Base-by-base conservation (phyloP, 139 green algal species). In the Zygnema circumcarinatum region DNA sequence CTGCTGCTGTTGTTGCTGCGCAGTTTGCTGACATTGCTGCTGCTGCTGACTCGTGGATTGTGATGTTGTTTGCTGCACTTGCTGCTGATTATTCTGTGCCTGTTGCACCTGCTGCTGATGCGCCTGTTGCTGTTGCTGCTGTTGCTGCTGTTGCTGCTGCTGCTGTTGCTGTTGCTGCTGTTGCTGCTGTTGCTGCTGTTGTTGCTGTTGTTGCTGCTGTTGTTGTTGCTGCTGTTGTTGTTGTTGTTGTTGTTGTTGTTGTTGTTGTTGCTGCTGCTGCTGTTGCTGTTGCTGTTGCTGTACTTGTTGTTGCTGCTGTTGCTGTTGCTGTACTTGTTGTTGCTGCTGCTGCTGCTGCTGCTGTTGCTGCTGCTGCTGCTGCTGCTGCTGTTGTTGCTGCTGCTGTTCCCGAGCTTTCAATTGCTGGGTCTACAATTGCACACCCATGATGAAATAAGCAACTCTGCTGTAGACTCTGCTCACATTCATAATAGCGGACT, bases 381-480 rank as follows among this genome's bases (percentile, higher is more conserved):
- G 81, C 81, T 87, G 81, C 29, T 87, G 81, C 54, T 73, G 40
- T 11, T 84, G 76, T 52, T 84, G 79, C 53, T 86, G 79, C 67
- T 78, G 31, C 53, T 86, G 79, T 84, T 87, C 81, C 22, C 73
- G 56, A 3, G 68, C 84, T 11, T 89, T 89, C 36, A 62, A 39
- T 42, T 89, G 84, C 40, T 89, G 84, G 1, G 74, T 85, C 84
- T 89, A 68, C 38, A 87, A n/a, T n/a, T n/a, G 20, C n/a, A 80
- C 29, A 35, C 29, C 56, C 56, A 72, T 35, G 56, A 21, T 85
- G 68, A 79, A 79, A 85, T 79, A 81, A 21, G 25, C 68, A 85
- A 31, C 68, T 85, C 83, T 62, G n/a, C 21, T 22, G 39, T 38
- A 85, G 78, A 82, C 25, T 21, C 78, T 83, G 56, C 68, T 84